Evolutionary conservation across 352 stramenopile species (phyloP).

Genomic region (Nothophytophthora sp.): DNA sequence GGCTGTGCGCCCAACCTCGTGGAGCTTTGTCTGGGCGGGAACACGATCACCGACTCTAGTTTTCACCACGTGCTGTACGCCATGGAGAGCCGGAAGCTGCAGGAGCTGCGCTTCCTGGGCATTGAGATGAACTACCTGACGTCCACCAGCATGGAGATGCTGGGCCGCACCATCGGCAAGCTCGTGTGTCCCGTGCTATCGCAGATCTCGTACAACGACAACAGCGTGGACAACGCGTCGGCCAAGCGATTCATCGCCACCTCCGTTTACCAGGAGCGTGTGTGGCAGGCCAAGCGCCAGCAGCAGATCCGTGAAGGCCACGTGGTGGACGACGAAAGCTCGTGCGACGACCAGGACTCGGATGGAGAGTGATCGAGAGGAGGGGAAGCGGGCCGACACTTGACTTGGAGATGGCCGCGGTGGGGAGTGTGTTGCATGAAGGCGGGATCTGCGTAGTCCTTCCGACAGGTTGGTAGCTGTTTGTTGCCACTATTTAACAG

Average conservation of each 20-base stretch:
- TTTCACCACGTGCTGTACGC: slow-evolving; percentile 82
- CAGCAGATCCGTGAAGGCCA: slow-evolving; percentile 47
- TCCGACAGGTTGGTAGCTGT: slow-evolving; percentile 3
- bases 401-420: slow-evolving; percentile 22
- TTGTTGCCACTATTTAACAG: slow-evolving; percentile 31
- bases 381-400: slow-evolving; percentile 1
- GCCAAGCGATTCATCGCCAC: slow-evolving; percentile 80
- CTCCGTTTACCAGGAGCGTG: slow-evolving; percentile 76
- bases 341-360: slow-evolving; percentile 40
- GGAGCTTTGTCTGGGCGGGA: slow-evolving; percentile 80
- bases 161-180: slow-evolving; percentile 81
- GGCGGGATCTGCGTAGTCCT: no score
- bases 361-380: slow-evolving; percentile 33
- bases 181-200: slow-evolving; percentile 73
- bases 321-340: slow-evolving; percentile 30
- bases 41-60: slow-evolving; percentile 84
- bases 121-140: slow-evolving; percentile 89
- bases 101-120: slow-evolving; percentile 67
- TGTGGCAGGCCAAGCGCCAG: slow-evolving; percentile 53
- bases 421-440: no score
- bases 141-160: slow-evolving; percentile 83
- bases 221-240: slow-evolving; percentile 72
- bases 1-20: slow-evolving; percentile 64
- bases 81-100: slow-evolving; percentile 75
- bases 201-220: slow-evolving; percentile 90